These are phyloP conservation scores for Tylopilus subfusipes DNA, from an alignment of 768 basidiomycete genomes.

Conservation along the genomic window DNA sequence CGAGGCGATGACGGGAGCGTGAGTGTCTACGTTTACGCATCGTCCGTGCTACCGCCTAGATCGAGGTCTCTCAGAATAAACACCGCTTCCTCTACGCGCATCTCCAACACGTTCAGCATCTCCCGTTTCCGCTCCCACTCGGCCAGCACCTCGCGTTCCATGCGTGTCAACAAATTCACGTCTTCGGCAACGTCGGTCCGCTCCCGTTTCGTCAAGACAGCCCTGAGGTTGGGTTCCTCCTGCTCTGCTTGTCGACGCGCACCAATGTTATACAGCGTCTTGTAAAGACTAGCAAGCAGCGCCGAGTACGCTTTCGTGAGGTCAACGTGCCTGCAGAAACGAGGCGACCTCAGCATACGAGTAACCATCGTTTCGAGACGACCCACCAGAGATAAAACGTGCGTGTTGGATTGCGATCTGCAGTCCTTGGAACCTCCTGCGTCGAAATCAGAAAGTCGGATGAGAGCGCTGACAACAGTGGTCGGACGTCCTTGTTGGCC, in stretches of 20 bases:
- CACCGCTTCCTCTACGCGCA: conserved; percentile 82
- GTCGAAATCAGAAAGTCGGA: conserved; percentile 81
- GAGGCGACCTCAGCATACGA: not conserved
- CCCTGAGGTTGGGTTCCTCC: conserved; percentile 59
- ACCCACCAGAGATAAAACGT: conserved; percentile 89
- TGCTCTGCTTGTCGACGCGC: conserved; percentile 70
- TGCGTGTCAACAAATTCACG: conserved; percentile 59
- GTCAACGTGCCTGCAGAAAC: conserved; percentile 75
- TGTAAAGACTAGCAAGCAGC: conserved; percentile 77
- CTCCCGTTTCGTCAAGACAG: conserved; percentile 77
- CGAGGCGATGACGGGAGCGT: not conserved
- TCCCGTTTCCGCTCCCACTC: conserved; percentile 74
- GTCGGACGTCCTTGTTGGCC: conserved; percentile 81
- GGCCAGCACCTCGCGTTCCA: conserved; percentile 71
- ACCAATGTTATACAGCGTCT: conserved; percentile 84
- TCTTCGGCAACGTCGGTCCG: conserved; percentile 82
- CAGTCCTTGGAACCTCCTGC: conserved; percentile 89
- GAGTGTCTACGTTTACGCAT: conserved; percentile 26
- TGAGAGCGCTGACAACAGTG: conserved; percentile 73
- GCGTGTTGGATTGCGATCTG: conserved; percentile 83
- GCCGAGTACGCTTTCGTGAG: conserved; percentile 76
- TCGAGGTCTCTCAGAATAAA: conserved; percentile 85
- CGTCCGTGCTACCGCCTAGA: conserved; percentile 45
- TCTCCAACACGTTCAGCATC: conserved; percentile 76
- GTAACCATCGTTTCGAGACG: not conserved